phyloP scores from a whole-genome alignment of 192 early-diverging fungal species.

The Paraglomus brasilianum region DNA sequence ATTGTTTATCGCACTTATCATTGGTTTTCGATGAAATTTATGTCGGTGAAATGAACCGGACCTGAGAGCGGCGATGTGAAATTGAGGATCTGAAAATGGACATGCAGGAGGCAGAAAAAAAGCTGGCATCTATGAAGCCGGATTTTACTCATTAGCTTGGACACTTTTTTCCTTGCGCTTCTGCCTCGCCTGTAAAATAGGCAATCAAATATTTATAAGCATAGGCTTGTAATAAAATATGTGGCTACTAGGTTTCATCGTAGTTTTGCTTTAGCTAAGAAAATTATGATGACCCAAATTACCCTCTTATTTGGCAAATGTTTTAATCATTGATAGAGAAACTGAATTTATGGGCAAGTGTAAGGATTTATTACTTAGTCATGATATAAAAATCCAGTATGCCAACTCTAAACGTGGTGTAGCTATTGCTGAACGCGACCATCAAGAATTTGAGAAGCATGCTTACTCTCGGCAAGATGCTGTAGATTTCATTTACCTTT shows the following conservation, averaged over 20 bases:
- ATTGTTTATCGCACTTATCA: too few relatives aligned
- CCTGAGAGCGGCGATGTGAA: too few relatives aligned
- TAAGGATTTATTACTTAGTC: slow-evolving; percentile 12
- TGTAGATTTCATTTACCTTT: slow-evolving; percentile 25
- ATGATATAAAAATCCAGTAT: slow-evolving; percentile 25
- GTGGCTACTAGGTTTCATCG: background rate
- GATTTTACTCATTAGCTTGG: too few relatives aligned
- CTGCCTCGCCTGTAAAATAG: too few relatives aligned
- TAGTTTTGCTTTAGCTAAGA: slow-evolving; percentile 14
- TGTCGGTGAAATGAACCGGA: too few relatives aligned
- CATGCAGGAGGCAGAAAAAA: too few relatives aligned
- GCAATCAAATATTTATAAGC: too few relatives aligned
- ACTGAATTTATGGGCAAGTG: slow-evolving; percentile 10
- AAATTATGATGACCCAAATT: background rate
- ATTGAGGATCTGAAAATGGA: too few relatives aligned
- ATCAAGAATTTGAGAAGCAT: slow-evolving; percentile 25
- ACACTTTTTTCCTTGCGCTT: too few relatives aligned
- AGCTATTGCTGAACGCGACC: background rate
- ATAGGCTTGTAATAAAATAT: slow-evolving; percentile 6
- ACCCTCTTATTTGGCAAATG: background rate
- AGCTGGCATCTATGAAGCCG: too few relatives aligned
- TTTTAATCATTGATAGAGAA: slow-evolving; percentile 6
- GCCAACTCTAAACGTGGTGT: slow-evolving; percentile 6
- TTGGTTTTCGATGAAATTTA: too few relatives aligned
- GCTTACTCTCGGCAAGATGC: slow-evolving; percentile 3